Conservation (phyloP, 2,329 filamentous ascomycete species). For the Lomentospora prolificans region DNA sequence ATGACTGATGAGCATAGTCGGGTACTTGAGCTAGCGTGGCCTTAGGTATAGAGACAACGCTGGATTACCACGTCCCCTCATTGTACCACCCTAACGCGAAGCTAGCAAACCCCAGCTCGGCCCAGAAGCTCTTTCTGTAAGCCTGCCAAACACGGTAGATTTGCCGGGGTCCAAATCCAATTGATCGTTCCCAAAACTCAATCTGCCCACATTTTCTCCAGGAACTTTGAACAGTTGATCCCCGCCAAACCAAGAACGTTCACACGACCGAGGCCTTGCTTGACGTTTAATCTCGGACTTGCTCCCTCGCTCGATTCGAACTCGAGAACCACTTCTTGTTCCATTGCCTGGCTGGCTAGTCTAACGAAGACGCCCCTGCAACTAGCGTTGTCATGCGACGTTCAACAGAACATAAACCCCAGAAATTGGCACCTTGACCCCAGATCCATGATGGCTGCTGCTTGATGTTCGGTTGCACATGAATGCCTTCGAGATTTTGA, state of each 20-base stretch:
- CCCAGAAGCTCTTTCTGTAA: neutral
- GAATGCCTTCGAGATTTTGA: too few relatives aligned
- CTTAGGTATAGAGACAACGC: neutral
- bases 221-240: neutral
- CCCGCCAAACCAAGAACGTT: conserved; percentile 4
- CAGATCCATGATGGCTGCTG: neutral
- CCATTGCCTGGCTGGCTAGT: too few relatives aligned
- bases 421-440: neutral
- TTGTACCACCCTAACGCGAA: neutral
- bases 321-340: too few relatives aligned
- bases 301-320: too few relatives aligned
- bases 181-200: too few relatives aligned
- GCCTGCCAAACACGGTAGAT: neutral
- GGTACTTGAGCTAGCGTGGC: neutral
- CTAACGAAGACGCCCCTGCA: too few relatives aligned
- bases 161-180: too few relatives aligned
- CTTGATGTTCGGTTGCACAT: too few relatives aligned
- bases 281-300: neutral
- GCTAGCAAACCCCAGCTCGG: neutral
- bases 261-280: conserved; percentile 4
- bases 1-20: neutral
- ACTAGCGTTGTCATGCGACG: too few relatives aligned
- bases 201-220: neutral
- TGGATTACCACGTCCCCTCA: neutral
- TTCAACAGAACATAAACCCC: too few relatives aligned